These are phyloP conservation scores for Suillus discolor DNA, from an alignment of 768 basidiomycete species.

Conservation along the genomic window DNA sequence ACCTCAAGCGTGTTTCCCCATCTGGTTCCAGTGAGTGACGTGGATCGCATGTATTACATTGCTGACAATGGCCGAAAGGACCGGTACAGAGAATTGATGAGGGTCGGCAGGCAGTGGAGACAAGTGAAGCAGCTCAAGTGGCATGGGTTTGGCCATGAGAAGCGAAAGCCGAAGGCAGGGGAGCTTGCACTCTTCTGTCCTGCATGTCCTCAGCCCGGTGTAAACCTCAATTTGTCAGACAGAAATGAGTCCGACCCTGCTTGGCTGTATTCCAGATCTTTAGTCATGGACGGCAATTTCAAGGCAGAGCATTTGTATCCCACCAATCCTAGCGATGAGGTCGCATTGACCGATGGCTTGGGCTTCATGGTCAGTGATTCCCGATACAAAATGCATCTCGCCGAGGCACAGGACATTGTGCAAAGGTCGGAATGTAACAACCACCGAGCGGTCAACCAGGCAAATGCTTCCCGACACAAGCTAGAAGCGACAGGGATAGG, in stretches of 20 bases:
- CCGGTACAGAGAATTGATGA: neutral
- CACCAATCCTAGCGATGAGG: conserved; percentile 23
- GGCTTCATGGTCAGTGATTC: conserved; percentile 24
- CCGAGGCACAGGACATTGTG: no score
- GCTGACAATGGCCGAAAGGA: neutral
- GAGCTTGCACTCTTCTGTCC: conserved; percentile 2
- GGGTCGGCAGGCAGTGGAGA: neutral
- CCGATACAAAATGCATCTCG: no score
- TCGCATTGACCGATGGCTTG: conserved; percentile 5
- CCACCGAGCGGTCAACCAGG: no score
- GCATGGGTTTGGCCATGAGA: neutral
- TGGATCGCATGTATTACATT: neutral
- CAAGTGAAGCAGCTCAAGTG: no score
- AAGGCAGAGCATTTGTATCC: conserved; percentile 18
- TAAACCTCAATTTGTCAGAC: neutral
- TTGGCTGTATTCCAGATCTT: neutral
- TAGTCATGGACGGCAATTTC: conserved; percentile 17
- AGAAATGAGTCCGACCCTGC: neutral
- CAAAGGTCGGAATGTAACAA: no score
- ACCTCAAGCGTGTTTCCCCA: no score
- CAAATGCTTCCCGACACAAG: no score
- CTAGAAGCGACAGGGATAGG: no score
- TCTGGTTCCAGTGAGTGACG: no score
- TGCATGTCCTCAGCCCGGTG: conserved; percentile 10
- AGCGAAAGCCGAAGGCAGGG: neutral